Percentiles rank a stretch among this genome's conserved stretches.
Evolutionary conservation across 169 alveolate species (phyloP).

Genomic region (Plasmodium vinckei): DNA sequence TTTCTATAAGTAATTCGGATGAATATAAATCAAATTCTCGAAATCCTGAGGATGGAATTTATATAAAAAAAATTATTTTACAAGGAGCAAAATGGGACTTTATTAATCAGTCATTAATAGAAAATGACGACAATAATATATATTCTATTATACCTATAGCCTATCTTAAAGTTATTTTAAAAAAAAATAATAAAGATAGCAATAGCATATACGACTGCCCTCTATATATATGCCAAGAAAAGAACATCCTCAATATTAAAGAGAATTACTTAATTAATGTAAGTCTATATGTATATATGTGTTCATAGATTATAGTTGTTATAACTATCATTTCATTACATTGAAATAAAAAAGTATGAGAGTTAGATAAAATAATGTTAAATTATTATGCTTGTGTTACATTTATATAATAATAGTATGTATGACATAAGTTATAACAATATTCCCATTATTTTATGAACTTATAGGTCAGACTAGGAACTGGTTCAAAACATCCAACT

Average conservation of each 20-base stretch:
- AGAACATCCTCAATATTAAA: slow-evolving; percentile 82
- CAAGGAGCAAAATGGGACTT: slow-evolving; percentile 97
- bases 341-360: no score
- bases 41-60: slow-evolving; percentile 92
- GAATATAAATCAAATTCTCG: slow-evolving; percentile 30
- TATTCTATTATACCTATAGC: slow-evolving; percentile 91
- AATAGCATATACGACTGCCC: slow-evolving; percentile 91
- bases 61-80: slow-evolving; percentile 88
- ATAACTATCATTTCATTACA: no score
- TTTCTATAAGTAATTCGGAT: slow-evolving; percentile 43
- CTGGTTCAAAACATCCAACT: slow-evolving; percentile 72
- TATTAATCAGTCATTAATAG: slow-evolving; percentile 88
- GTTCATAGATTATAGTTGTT: background rate
- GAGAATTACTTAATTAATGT: slow-evolving; percentile 61
- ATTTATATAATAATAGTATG: no score
- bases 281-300: background rate
- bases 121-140: slow-evolving; percentile 93
- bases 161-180: slow-evolving; percentile 93
- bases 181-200: slow-evolving; percentile 82
- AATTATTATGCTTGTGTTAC: no score
- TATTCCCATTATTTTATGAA: background rate
- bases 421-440: no score
- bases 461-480: slow-evolving; percentile 41
- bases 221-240: slow-evolving; percentile 89
- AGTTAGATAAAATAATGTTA: no score